phyloP scores from a whole-genome alignment of 257 asterid genomes.

The Ligustrum vulgare region DNA sequence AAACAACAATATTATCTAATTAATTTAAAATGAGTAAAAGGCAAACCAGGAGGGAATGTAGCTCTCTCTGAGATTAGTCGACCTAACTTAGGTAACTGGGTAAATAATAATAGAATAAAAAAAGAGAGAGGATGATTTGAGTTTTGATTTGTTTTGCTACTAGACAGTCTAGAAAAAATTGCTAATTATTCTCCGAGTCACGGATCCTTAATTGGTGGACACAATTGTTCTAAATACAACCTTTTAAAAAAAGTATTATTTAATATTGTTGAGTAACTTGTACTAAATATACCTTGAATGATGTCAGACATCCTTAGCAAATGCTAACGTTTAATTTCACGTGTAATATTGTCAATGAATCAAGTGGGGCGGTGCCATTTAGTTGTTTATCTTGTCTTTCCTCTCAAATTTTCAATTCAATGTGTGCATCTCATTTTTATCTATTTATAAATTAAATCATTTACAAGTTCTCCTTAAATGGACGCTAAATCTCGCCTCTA shows the following conservation, averaged over 20 bases:
- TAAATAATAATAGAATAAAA: too few relatives aligned
- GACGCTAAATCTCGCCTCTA: too few relatives aligned
- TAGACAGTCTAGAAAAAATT: slow-evolving; percentile 46
- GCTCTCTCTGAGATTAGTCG: too few relatives aligned
- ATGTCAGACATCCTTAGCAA: not conserved
- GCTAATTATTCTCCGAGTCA: slow-evolving; percentile 45
- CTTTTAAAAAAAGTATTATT: too few relatives aligned
- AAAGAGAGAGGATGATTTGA: too few relatives aligned
- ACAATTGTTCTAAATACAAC: not conserved
- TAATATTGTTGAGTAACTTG: not conserved
- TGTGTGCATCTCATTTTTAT: too few relatives aligned
- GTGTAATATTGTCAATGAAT: not conserved
- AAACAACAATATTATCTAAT: too few relatives aligned
- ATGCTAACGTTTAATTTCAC: not conserved
- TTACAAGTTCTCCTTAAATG: too few relatives aligned
- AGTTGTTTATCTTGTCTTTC: not conserved
- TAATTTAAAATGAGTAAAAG: too few relatives aligned
- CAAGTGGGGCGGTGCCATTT: slow-evolving; percentile 29
- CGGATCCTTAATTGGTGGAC: slow-evolving; percentile 22
- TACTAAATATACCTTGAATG: not conserved
- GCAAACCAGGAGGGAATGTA: too few relatives aligned
- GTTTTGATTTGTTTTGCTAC: slow-evolving; percentile 18
- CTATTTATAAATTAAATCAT: too few relatives aligned
- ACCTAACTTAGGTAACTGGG: too few relatives aligned
- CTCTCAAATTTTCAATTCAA: not conserved